A percentile compares a stretch with the other conserved stretches of the same genome.
phyloP scores from a whole-genome alignment of 192 early-diverging fungal genomes.

The Helicostylum pulchrum region DNA sequence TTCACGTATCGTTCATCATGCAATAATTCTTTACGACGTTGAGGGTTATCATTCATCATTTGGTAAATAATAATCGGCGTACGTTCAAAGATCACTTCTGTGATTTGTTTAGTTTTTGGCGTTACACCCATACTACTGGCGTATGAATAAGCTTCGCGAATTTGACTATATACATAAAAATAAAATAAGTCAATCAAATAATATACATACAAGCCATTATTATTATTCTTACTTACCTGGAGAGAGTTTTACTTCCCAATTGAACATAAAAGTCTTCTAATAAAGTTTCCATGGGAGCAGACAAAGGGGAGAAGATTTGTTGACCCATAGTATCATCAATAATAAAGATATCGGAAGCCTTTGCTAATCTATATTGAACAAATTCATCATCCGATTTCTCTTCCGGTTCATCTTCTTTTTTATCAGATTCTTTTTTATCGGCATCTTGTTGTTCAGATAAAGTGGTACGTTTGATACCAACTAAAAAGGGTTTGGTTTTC shows the following conservation, averaged over 20 bases:
- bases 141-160: conserved; percentile 46
- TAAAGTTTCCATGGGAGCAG: conserved; percentile 67
- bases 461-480: conserved; percentile 50
- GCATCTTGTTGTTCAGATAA: not conserved
- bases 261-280: conserved; percentile 67
- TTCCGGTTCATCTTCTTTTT: conserved; percentile 11
- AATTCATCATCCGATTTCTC: conserved; percentile 34
- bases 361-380: conserved; percentile 62
- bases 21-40: conserved; percentile 41
- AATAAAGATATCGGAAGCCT: conserved; percentile 70
- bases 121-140: conserved; percentile 48
- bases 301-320: conserved; percentile 72
- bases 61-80: conserved; percentile 68
- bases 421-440: not conserved
- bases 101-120: conserved; percentile 44
- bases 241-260: conserved; percentile 66
- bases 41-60: conserved; percentile 54
- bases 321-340: conserved; percentile 73
- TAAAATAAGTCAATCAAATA: not conserved
- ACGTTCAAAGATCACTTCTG: conserved; percentile 66
- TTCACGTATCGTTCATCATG: conserved; percentile 53
- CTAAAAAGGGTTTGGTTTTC: conserved; percentile 57
- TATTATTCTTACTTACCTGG: conserved; percentile 45
- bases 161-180: conserved; percentile 19
- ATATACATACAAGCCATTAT: not conserved